phyloP scores from a whole-genome alignment of 1,284 basidiomycete species.

The Malassezia yamatoensis region DNA sequence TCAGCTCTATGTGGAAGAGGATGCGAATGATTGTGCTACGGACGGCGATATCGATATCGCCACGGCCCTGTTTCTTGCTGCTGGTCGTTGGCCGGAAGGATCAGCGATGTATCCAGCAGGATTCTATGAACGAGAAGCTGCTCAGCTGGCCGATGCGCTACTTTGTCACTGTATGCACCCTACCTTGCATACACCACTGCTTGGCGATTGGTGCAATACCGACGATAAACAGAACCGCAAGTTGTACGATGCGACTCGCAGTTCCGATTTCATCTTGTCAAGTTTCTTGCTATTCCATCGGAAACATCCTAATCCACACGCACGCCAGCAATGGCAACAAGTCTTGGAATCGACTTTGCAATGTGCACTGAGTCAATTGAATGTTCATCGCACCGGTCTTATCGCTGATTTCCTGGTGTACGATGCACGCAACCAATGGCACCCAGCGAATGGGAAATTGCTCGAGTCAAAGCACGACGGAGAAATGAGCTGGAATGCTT shows the following conservation, averaged over 20 bases:
- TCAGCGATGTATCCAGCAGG: constrained; percentile 17
- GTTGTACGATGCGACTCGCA: constrained; percentile 32
- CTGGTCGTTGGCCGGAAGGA: constrained; percentile 22
- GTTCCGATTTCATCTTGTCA: constrained; percentile 33
- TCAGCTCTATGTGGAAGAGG: constrained; percentile 26
- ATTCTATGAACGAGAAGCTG: constrained; percentile 24
- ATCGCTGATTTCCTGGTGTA: constrained; percentile 33
- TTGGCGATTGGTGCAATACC: constrained; percentile 38
- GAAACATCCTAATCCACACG: constrained; percentile 17
- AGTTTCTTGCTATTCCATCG: constrained; percentile 28
- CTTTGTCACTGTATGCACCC: constrained; percentile 29
- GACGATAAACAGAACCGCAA: constrained; percentile 19
- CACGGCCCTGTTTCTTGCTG: constrained; percentile 28
- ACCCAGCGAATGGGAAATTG: constrained; percentile 21
- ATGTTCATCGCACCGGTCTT: constrained; percentile 18
- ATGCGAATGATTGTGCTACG: constrained; percentile 30
- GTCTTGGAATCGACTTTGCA: constrained; percentile 27
- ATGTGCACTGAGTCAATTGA: constrained; percentile 15
- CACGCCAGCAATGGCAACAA: constrained; percentile 24
- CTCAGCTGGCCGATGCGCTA: constrained; percentile 18
- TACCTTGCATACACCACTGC: constrained; percentile 23
- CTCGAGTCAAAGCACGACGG: constrained; percentile 36
- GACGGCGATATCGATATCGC: constrained; percentile 44
- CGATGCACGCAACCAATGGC: constrained; percentile 19
- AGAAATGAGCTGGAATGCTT: constrained; percentile 37